Evolutionary conservation across 169 alveolate species (phyloP), one percentile per base, ranked within the genome.

Genomic region (Eimeria sp.): DNA sequence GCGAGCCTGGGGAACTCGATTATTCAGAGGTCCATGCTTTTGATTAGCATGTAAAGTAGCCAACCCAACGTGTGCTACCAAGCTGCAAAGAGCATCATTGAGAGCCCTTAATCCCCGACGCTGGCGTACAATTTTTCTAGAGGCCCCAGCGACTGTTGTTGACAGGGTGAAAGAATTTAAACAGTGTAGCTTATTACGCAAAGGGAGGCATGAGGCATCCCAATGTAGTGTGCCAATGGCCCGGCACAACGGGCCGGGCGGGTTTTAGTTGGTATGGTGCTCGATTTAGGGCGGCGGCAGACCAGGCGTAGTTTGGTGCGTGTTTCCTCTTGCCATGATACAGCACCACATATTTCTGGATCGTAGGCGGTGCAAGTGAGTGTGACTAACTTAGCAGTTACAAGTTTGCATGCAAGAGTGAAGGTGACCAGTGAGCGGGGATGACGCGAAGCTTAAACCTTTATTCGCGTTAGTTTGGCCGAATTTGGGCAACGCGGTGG

Each of bases 1-100:
- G 27, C 14, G 93, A 87, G 73, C 93, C 93, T 58, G 93, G 93
- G 67, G 93, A 87, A 65, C 83, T 87, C 11, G 93, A 61, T 40
- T 80, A 22, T 61, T 80, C 78, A 54, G 82, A 87, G 45, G 30
- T 63, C 0, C 40, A 43, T 43, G 67, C 82, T 13, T 61, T 43
- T 45, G 93, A 87, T 45, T 49, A 51, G 25, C 67, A 45, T 43
- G 6, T 34, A 72, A 34, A 72, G 82, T 72, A 72, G 82, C 1
- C 0, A 34, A 34, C 40, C 82, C 27, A 72, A 72, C 10, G 54
- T 3, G 27, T 30, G 51, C 22, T 30, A 43, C 54, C 18, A 34
- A 25, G 40, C 51, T 40, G 82, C 82, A 72, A 34, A 3, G 7
- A 16, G 49, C 45, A n/a, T 13, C 27, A 9, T 34, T n/a, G 10